phyloP scores from a whole-genome alignment of 176 grass and related monocot species.

The Leersia perrieri region DNA sequence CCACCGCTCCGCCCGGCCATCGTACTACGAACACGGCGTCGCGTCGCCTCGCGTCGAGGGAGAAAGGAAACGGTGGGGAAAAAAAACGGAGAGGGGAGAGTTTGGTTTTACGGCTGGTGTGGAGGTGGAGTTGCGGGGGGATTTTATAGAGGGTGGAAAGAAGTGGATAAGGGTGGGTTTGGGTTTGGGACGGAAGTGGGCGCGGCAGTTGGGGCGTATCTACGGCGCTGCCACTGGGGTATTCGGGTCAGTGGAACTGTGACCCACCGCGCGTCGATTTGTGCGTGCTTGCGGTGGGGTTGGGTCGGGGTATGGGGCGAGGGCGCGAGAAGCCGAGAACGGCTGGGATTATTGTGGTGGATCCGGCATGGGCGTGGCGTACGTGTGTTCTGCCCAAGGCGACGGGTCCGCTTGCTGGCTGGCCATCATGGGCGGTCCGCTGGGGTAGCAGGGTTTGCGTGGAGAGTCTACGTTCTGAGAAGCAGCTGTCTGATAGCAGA shows the following conservation, averaged over 20 bases:
- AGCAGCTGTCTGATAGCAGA: too few species aligned
- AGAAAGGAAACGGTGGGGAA: neutral
- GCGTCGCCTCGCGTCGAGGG: neutral
- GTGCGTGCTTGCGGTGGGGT: too few species aligned
- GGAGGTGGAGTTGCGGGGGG: neutral
- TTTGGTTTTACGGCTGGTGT: slow-evolving; percentile 18
- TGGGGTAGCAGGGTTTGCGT: too few species aligned
- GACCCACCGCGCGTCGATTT: neutral
- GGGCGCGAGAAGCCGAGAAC: neutral
- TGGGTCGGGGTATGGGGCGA: neutral
- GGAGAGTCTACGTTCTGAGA: too few species aligned
- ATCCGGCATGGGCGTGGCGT: neutral
- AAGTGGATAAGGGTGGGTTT: slow-evolving; percentile 63
- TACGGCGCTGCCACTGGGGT: slow-evolving; percentile 21
- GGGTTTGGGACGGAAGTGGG: slow-evolving; percentile 17
- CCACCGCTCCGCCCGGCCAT: slow-evolving; percentile 69
- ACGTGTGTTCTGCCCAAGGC: neutral
- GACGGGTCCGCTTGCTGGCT: too few species aligned
- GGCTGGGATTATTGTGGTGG: neutral
- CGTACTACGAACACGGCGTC: neutral
- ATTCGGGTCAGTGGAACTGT: too few species aligned
- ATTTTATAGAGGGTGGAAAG: slow-evolving; percentile 48
- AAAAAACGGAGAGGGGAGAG: neutral
- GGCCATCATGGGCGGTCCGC: too few species aligned
- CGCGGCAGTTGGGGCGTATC: neutral